Base-by-base conservation (phyloP, 2,329 filamentous ascomycete genomes). In the Fusarium graminum region DNA sequence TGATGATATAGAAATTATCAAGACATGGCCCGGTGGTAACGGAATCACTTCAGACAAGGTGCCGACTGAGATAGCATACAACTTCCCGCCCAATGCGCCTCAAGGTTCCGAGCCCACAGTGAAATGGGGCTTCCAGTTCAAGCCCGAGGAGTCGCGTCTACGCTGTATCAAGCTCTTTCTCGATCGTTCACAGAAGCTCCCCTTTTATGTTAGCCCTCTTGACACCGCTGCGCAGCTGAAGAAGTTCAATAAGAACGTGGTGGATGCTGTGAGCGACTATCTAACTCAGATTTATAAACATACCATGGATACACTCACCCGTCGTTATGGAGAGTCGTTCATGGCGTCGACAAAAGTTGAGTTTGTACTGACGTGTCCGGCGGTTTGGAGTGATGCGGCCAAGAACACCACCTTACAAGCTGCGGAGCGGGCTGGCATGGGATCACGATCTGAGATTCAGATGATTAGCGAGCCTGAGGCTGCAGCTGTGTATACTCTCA, bases 11-110 rank as follows among this genome's bases (percentile, higher is more conserved):
- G 90, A 93, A 74, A 92, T 93, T 72, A 93, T 94, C 80, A 93
- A 93, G 80, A 90, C 87, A 14, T 94, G 92, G 92, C 91, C 92
- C 1, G 92, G 92, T 26, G 90, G 90, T 28, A 93, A 94, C 74
- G 91, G 91, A 71, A 92, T 94, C 78, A 93, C 92, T n/a, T 93
- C 90, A 34, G 91, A 94, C 81, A 94, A 94, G 81, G 91, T 94
- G 3, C 91, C 92, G 2, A 93, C 91, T 14, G 91, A 94, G 76
- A 90, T 94, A 52, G 89, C 90, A 67, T 88, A 88, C 70, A 82
- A 85, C 59, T 76, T 80, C 30, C 52, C 74, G 12, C 43, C 74
- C 56, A 72, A 72, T 51, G 64, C 71, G 9, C 36, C 69, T 3
- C 60, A 72, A 19, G 81, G 75, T n/a, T 74, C 80, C 2, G 76